phyloP scores from a whole-genome alignment of 306 rosid genomes.

The Rosa multiflora region DNA sequence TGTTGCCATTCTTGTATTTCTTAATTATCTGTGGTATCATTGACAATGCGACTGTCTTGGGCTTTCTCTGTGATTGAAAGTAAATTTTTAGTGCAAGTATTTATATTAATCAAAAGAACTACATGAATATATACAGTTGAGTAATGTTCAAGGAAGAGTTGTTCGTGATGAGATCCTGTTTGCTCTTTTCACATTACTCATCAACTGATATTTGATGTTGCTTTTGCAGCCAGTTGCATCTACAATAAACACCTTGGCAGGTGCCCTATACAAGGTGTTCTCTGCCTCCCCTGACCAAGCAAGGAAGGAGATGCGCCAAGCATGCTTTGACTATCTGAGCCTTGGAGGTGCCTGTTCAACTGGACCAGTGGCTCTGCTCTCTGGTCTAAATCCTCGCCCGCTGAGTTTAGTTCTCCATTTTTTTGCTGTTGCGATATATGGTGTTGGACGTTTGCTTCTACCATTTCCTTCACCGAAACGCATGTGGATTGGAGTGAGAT shows the following conservation, averaged over 20 bases:
- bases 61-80: background rate
- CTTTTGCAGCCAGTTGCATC: slow-evolving; percentile 55
- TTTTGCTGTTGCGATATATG: slow-evolving; percentile 64
- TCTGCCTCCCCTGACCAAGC: slow-evolving; percentile 43
- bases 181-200: background rate
- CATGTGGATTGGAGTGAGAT: slow-evolving; percentile 53
- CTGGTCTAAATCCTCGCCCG: slow-evolving; percentile 63
- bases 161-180: background rate
- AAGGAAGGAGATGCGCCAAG: slow-evolving; percentile 53
- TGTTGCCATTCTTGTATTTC: background rate
- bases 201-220: background rate
- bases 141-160: background rate
- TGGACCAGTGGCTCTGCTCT: slow-evolving; percentile 55
- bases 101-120: background rate
- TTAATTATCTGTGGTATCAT: background rate
- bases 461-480: slow-evolving; percentile 65
- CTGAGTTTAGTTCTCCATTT: slow-evolving; percentile 62
- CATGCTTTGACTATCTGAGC: slow-evolving; percentile 57
- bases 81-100: background rate
- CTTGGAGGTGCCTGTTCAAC: slow-evolving; percentile 49
- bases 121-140: background rate
- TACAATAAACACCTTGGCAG: slow-evolving; percentile 63
- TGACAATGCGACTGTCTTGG: background rate
- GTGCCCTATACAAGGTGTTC: slow-evolving; percentile 50
- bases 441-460: slow-evolving; percentile 57